Evolutionary conservation across 305 asterid species (phyloP).

Genomic region (Plantago coronopus): DNA sequence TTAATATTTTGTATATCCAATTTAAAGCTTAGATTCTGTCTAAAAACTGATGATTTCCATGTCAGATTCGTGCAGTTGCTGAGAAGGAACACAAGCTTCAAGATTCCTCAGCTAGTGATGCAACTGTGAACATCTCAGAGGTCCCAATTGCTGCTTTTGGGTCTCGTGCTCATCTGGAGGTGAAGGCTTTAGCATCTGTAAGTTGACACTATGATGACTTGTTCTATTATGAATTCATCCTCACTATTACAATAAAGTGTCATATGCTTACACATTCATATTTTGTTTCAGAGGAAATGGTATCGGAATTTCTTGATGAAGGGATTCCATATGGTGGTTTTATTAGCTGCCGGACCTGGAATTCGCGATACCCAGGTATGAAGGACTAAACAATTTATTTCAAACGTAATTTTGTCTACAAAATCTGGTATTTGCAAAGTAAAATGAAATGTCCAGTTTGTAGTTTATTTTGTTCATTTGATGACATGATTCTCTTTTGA

Average conservation of each 20-base stretch:
- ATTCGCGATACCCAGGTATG: conserved; percentile 88
- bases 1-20: conserved; percentile 3
- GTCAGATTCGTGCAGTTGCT: conserved; percentile 85
- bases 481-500: no score
- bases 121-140: conserved; percentile 55
- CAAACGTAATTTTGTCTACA: no score
- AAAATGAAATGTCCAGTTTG: no score
- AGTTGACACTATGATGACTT: conserved; percentile 34
- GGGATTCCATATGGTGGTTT: conserved; percentile 93
- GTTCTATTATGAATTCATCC: conserved; percentile 12
- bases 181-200: conserved; percentile 92
- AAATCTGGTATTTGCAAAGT: no score
- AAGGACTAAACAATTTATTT: conserved; percentile 9
- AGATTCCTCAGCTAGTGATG: conserved; percentile 52
- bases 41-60: conserved; percentile 34
- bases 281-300: conserved; percentile 84
- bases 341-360: conserved; percentile 95
- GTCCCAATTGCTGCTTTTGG: conserved; percentile 86
- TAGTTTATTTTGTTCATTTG: no score
- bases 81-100: conserved; percentile 43
- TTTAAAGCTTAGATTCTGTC: conserved; percentile 10
- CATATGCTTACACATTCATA: conserved; percentile 18
- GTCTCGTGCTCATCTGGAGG: conserved; percentile 99
- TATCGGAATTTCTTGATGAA: conserved; percentile 93
- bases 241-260: conserved; percentile 10